Conservation (phyloP, 257 asterid genomes). For the Catharanthus roseus region DNA sequence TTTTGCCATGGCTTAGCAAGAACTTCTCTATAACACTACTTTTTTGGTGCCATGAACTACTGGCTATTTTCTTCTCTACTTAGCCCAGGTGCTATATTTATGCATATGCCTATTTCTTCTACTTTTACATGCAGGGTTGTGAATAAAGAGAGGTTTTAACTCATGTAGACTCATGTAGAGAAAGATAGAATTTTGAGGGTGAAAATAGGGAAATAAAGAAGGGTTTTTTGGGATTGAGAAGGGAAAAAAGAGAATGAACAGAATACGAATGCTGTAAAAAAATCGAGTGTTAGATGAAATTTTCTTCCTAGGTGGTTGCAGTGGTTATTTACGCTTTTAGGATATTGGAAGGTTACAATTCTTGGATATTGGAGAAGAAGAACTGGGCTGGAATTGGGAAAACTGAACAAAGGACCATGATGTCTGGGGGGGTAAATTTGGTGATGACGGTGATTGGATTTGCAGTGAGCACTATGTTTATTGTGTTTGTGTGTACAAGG, state of each 20-base stretch:
- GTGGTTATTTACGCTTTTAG: constrained; percentile 10
- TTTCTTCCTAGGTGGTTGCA: constrained; percentile 11
- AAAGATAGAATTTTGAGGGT: constrained; percentile 16
- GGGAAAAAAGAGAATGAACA: not conserved
- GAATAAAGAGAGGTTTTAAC: not conserved
- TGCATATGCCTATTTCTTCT: not conserved
- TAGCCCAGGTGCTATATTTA: constrained; percentile 1
- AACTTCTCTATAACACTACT: not conserved
- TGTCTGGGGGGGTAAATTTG: constrained; percentile 59
- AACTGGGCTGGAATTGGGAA: constrained; percentile 19
- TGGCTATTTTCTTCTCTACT: not conserved
- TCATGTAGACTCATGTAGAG: constrained; percentile 3
- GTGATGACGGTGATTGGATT: constrained; percentile 93
- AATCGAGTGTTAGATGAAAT: constrained; percentile 9
- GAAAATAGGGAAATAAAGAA: constrained; percentile 9
- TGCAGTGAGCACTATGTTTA: constrained; percentile 62
- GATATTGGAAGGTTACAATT: constrained; percentile 17
- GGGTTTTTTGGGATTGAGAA: not conserved
- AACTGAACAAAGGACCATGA: constrained; percentile 27
- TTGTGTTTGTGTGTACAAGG: constrained; percentile 82
- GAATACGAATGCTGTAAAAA: not conserved
- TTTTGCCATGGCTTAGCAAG: not conserved
- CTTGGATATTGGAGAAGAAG: constrained; percentile 17
- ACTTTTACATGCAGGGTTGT: constrained; percentile 12
- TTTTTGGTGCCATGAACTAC: not conserved